Evolutionary conservation across 768 basidiomycete species (phyloP).

Genomic region (Macrolepiota dolichaula): DNA sequence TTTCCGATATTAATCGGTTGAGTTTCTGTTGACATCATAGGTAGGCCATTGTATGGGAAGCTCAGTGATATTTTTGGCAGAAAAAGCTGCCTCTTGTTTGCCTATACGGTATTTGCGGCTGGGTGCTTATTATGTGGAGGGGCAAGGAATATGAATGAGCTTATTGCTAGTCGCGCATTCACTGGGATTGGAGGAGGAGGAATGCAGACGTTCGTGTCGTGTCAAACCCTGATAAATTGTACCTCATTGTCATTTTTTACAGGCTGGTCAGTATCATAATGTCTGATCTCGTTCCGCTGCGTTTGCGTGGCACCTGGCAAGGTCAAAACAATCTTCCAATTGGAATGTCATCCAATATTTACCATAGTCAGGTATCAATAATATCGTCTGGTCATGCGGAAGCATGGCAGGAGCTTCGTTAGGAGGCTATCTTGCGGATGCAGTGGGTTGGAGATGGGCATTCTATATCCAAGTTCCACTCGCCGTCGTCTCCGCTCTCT

Average conservation of each 20-base stretch:
- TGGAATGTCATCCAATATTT: not conserved
- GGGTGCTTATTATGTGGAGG: constrained; percentile 54
- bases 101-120: constrained; percentile 49
- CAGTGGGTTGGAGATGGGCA: constrained; percentile 52
- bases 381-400: constrained; percentile 57
- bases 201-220: constrained; percentile 50
- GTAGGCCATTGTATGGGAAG: constrained; percentile 62
- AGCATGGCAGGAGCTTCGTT: constrained; percentile 59
- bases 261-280: constrained; percentile 63
- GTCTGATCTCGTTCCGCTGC: constrained; percentile 61
- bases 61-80: constrained; percentile 64
- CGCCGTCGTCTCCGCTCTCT: constrained; percentile 46
- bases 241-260: not conserved
- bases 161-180: constrained; percentile 50
- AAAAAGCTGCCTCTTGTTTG: constrained; percentile 53
- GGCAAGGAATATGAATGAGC: constrained; percentile 48
- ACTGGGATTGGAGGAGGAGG: constrained; percentile 62
- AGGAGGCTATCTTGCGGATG: constrained; percentile 60
- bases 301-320: constrained; percentile 67
- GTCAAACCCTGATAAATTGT: not conserved
- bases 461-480: constrained; percentile 62
- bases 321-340: constrained; percentile 27
- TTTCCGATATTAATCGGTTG: not conserved
- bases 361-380: constrained; percentile 47
- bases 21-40: not conserved